Evolutionary conservation across 495 filamentous ascomycete species (phyloP).

Genomic region (Aspergillus baeticus): DNA sequence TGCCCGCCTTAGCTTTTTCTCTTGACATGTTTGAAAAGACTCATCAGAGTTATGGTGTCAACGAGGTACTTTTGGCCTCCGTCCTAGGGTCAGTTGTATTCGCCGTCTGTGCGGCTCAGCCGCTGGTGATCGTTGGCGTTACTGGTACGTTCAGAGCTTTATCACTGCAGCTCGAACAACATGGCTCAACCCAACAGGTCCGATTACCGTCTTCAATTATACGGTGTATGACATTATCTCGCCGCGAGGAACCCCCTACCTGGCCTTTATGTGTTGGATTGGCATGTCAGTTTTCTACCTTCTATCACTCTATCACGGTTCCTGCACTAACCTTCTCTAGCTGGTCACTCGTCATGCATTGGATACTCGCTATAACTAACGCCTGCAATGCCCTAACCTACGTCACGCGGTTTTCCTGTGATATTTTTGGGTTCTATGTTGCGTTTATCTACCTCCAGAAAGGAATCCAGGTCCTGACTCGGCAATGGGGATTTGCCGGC

Average conservation of each 20-base stretch:
- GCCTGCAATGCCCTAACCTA: constrained; percentile 76
- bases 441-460: constrained; percentile 86
- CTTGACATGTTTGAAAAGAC: constrained; percentile 86
- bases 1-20: constrained; percentile 80
- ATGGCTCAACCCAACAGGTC: constrained; percentile 44
- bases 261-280: constrained; percentile 85
- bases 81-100: constrained; percentile 79
- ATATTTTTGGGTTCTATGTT: constrained; percentile 88
- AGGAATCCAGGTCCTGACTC: constrained; percentile 74
- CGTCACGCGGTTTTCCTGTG: constrained; percentile 82
- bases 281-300: constrained; percentile 54
- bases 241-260: constrained; percentile 67
- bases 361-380: constrained; percentile 75
- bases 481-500: constrained; percentile 52
- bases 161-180: background rate
- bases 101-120: constrained; percentile 71
- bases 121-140: constrained; percentile 86
- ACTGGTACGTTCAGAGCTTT: constrained; percentile 51
- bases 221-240: constrained; percentile 81
- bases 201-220: constrained; percentile 86
- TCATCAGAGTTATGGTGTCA: constrained; percentile 75
- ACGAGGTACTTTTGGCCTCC: constrained; percentile 78
- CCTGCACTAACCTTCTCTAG: constrained; percentile 29
- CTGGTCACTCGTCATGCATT: constrained; percentile 81
- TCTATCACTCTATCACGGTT: background rate